Percentiles rank a stretch among this genome's conserved stretches.
phyloP scores from a whole-genome alignment of 192 early-diverging fungal genomes.

The Gamsiella multidivaricata region DNA sequence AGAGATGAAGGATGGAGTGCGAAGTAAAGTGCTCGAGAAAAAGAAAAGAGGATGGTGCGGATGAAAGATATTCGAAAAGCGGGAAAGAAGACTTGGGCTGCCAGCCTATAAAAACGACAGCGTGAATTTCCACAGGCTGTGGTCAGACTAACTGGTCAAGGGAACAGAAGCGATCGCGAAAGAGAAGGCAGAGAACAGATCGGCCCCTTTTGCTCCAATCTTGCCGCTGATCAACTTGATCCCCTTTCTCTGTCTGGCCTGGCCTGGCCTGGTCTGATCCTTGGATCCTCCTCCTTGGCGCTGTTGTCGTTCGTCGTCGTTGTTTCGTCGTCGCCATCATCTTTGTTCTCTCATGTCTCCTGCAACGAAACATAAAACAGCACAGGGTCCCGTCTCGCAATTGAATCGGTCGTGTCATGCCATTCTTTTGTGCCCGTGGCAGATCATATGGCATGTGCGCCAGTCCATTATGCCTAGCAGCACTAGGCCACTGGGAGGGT shows the following conservation, averaged over 20 bases:
- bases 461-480: too few relatives aligned
- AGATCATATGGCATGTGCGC: too few relatives aligned
- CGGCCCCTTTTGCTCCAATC: background rate
- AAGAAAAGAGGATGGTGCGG: background rate
- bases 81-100: background rate
- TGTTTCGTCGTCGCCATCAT: background rate
- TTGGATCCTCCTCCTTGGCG: too few relatives aligned
- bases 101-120: background rate
- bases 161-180: background rate
- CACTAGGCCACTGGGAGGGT: too few relatives aligned
- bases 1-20: background rate
- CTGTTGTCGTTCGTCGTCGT: too few relatives aligned
- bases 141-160: background rate
- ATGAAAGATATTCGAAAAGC: slow-evolving; percentile 2
- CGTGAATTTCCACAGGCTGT: slow-evolving; percentile 13
- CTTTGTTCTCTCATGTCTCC: background rate
- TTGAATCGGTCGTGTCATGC: too few relatives aligned
- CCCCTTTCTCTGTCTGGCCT: background rate
- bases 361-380: too few relatives aligned
- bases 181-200: slow-evolving; percentile 2
- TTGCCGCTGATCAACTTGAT: background rate
- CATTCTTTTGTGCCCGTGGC: too few relatives aligned
- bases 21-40: background rate
- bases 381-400: too few relatives aligned
- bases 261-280: background rate